Evolutionary conservation across 768 basidiomycete genomes (phyloP), one percentile per base, ranked within the genome.

Genomic region (Dacryopinax spathularia): DNA sequence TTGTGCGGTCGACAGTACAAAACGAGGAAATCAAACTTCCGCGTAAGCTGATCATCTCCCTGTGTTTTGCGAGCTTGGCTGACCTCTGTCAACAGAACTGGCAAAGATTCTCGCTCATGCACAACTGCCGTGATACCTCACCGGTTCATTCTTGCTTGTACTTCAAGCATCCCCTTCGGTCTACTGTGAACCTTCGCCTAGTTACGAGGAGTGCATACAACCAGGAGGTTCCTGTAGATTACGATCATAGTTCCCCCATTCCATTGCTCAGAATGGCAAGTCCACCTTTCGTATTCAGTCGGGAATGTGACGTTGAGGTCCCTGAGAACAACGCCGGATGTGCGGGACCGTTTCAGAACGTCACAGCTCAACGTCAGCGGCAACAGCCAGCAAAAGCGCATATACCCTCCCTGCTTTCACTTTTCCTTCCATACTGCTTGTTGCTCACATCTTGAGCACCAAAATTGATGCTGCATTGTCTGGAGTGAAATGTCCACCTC

Each of bases 1-100:
- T 89, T 70, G 88, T 91, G 68, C 85, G 88, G 69, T 87, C 90
- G 0, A 87, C 88, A 0, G 80, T 92, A 60, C 86, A 91, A 27
- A 88, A 89, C 73, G 90, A 92, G 74, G 82, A 79, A 68, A 85
- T 92, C 70, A 86, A 84, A 72, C 77, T 92, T 66, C 82, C 85
- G 64, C 90, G 90, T 91, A 75, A 67, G 89, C 79, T 15, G 16
- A n/a, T 31, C 22, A 15, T 35, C 39, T 31, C 18, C 22, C 25
- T 29, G 10, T 61, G 20, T 22, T 59, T 41, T 1, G 5, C 34
- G 34, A 15, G 34, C 12, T 33, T n/a, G 1, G 16, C 16, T 59
- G 7, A 63, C 27, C 15, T 27, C 12, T 29, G 12, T 20, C 1
- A 31, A 34, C 34, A 65, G 65, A 65, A 20, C 56, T 65, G 9